Base-by-base conservation (phyloP, 2,329 filamentous ascomycete species). In the Podosphaera fusca region DNA sequence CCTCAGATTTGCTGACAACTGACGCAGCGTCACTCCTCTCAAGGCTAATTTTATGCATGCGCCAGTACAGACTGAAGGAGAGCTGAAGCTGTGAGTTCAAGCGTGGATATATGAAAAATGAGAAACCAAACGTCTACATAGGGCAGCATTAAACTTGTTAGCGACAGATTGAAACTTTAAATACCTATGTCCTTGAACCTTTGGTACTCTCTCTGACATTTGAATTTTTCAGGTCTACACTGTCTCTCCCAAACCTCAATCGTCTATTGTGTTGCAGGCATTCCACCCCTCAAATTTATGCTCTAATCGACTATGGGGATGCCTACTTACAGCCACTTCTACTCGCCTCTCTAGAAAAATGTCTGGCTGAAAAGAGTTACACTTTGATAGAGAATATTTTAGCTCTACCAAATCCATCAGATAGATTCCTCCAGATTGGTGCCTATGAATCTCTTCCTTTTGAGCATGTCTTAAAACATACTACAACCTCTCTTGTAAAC, bases 381-480 rank as follows among this genome's bases (percentile, higher is more conserved):
- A 74, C 77, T 34, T 67, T 82, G 54, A 75, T 86, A 56, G 68
- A 74, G 62, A 67, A 73, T 42, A 69, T 69, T n/a, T 69, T 74
- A 40, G 59, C 63, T 0, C 60, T 66, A 0, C 62, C 65, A 10
- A 56, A 55, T 7, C 58, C 62, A 14, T 50, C 58, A 1, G 49
- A 59, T 1, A 61, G 59, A 2, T 61, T 65, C 33, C 74, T 98
- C 2, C 85, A 95, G 68, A 89, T 94, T 66, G 78, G 80, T 2
- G 79, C 85, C 38, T 98, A 98, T 70, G 92, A 98, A 69, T 74
- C 78, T 47, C 78, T 96, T 59, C 85, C 94, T 67, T 96, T 95
- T 68, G 81, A 85, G 57, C 80, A 84, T 64, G 77, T 85, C 21
- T 74, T 84, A 58, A 68, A 73, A 1, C 74, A 87, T 62, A 70